Evolutionary conservation across 2,329 filamentous ascomycete genomes (phyloP), one percentile per base, ranked within the genome.

Genomic region (Colletotrichum sp.): DNA sequence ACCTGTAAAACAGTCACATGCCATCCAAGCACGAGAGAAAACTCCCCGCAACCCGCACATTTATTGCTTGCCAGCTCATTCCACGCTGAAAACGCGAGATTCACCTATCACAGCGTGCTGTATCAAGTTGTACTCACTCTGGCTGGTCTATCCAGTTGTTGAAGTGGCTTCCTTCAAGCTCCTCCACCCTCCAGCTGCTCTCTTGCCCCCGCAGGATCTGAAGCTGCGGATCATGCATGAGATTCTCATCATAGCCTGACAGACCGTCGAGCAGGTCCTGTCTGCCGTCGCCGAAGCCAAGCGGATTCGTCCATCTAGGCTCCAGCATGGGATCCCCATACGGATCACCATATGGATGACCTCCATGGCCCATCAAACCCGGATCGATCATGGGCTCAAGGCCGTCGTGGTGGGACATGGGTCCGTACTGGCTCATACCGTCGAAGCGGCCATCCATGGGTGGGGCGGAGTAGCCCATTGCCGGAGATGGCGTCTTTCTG

Each of bases 131-230:
- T 26, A 26, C 52, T 76, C 79, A 78, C 66, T 82, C 82, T 13
- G 80, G 79, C 76, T 82, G 81, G 14, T 77, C 73, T 74, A 84
- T 82, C 82, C 83, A 85, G 39, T 76, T 36, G 81, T 81, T 72
- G 83, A 84, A 64, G 83, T 81, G 26, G 79, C 78, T 24, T 76
- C 77, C 81, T 10, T 83, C 82, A 10, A 86, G 71, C 24, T 83
- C 79, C 76, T 84, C 82, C 10, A 85, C 78, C 71, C 82, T 79
- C 84, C 84, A 86, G 67, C 84, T 84, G 13, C 78, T 79, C 36
- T 83, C 79, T 12, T 78, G 80, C 26, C 84, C 84, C 59, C 78
- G 81, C 32, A 86, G 48, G 28, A 81, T 76, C 59, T 81, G 79
- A 30, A 80, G 74, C 43, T 81, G 79, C 4, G 77, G 68, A 28